A percentile compares a stretch with the other conserved stretches of the same genome.
Evolutionary conservation across 2,329 filamentous ascomycete genomes (phyloP).

Genomic region (Colletotrichum sp.): DNA sequence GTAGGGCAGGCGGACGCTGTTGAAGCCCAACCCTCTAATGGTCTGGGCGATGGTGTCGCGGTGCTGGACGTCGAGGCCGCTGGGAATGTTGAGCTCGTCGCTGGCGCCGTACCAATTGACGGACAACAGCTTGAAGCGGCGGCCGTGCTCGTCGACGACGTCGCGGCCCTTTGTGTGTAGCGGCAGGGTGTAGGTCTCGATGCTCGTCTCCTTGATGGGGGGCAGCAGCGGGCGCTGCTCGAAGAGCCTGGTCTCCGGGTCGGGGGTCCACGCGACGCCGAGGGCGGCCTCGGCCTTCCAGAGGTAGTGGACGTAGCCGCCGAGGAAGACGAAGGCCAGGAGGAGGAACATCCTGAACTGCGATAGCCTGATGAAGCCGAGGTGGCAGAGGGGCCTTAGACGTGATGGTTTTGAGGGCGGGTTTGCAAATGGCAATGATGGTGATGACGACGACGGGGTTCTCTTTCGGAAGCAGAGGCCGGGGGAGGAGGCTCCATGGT

Average conservation of each 20-base stretch:
- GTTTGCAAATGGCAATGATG: neutral
- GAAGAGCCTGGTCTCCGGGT: conserved; percentile 51
- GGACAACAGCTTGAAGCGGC: conserved; percentile 66
- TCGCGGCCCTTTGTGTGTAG: conserved; percentile 64
- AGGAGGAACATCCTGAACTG: conserved; percentile 40
- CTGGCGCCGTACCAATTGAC: conserved; percentile 77
- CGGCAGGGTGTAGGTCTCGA: conserved; percentile 58
- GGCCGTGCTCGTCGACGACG: conserved; percentile 61
- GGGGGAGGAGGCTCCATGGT: conserved; percentile 17
- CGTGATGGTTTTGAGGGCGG: neutral
- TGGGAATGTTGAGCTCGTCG: conserved; percentile 68
- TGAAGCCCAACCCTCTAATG: conserved; percentile 69
- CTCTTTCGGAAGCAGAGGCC: conserved; percentile 12
- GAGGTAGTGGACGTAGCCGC: conserved; percentile 43
- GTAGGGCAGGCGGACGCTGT: conserved; percentile 73
- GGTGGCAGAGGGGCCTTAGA: conserved; percentile 3
- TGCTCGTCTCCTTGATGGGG: conserved; percentile 45
- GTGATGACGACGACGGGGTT: neutral
- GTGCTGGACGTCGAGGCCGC: conserved; percentile 68
- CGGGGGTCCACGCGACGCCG: conserved; percentile 53
- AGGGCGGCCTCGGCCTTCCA: conserved; percentile 51
- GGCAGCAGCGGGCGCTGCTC: conserved; percentile 51
- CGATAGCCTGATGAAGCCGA: conserved; percentile 12
- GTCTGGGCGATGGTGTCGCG: conserved; percentile 63
- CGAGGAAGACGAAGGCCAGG: conserved; percentile 38